phyloP scores from a whole-genome alignment of 2,329 filamentous ascomycete species.

The Fusarium sp. region DNA sequence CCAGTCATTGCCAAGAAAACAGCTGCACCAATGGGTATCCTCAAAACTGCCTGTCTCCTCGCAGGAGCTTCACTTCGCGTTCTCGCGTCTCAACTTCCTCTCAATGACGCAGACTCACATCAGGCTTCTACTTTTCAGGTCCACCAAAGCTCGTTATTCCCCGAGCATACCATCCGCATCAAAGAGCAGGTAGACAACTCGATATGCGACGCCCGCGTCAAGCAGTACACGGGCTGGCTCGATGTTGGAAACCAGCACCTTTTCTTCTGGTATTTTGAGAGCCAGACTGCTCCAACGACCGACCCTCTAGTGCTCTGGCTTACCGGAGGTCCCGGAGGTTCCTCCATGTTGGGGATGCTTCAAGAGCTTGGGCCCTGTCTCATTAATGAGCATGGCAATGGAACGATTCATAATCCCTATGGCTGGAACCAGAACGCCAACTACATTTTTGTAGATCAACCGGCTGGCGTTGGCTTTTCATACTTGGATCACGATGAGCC shows the following conservation, averaged over 20 bases:
- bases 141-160: slow-evolving; percentile 18
- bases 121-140: slow-evolving; percentile 13
- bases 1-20: background rate
- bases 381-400: slow-evolving; percentile 24
- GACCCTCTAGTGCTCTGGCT: slow-evolving; percentile 38
- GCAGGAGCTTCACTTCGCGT: background rate
- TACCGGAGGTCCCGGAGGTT: slow-evolving; percentile 36
- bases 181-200: slow-evolving; percentile 24
- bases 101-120: background rate
- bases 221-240: slow-evolving; percentile 39
- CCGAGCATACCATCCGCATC: slow-evolving; percentile 33
- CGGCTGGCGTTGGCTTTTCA: slow-evolving; percentile 37
- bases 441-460: slow-evolving; percentile 41
- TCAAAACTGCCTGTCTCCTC: slow-evolving; percentile 7
- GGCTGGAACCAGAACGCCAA: slow-evolving; percentile 38
- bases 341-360: slow-evolving; percentile 34
- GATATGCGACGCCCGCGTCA: slow-evolving; percentile 35
- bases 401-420: slow-evolving; percentile 29
- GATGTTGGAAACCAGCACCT: slow-evolving; percentile 32
- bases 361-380: slow-evolving; percentile 36
- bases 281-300: slow-evolving; percentile 18
- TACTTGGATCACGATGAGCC: slow-evolving; percentile 35
- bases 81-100: slow-evolving; percentile 9
- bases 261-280: slow-evolving; percentile 43
- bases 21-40: slow-evolving; percentile 1